Base-by-base conservation (phyloP, 495 filamentous ascomycete species). In the Trichoderma asperelloides region DNA sequence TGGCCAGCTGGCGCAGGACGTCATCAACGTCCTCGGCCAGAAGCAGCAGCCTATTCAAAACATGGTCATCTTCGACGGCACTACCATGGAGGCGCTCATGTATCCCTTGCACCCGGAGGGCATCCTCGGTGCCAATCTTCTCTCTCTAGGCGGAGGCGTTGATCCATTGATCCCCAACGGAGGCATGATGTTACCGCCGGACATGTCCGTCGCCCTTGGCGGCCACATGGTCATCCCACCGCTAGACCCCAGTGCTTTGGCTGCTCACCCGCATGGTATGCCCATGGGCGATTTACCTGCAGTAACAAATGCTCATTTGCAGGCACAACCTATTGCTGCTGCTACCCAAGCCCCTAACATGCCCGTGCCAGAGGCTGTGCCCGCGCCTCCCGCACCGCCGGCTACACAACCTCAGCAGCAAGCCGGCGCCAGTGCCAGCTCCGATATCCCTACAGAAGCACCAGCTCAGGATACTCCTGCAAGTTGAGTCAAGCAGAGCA, bases 21-120 rank as follows among this genome's bases (percentile, higher is more conserved):
- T 96, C 23, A 98, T 98, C 76, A 98, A 97, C 69, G 93, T 97
- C 43, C 84, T 98, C 11, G 91, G 93, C 27, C 84, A 87, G 69
- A 84, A 90, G 51, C 92, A 97, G 78, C 95, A 98, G 75, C 95
- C 95, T 3, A 85, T 98, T 18, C 96, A 98, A 80, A 98, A 98
- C 74, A 86, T 97, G 72, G 82, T 96, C 41, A 78, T 98, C 13
- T 96, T 98, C 74, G 92, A 97, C 75, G 95, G 92, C 2, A 90
- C 91, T 70, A 85, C 81, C 65, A 89, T 86, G 73, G 83, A 89
- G 64, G 91, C 88, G 0, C 88, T 87, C 4, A 88, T 96, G 66
- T 95, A 95, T 71, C 82, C 91, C 0, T 76, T 98, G 63, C 91
- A 96, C 75, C 90, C 91, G 1, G 82, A 85, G 62, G 82, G 81